phyloP scores from a whole-genome alignment of 768 basidiomycete genomes.

The Mycena rebaudengoi region DNA sequence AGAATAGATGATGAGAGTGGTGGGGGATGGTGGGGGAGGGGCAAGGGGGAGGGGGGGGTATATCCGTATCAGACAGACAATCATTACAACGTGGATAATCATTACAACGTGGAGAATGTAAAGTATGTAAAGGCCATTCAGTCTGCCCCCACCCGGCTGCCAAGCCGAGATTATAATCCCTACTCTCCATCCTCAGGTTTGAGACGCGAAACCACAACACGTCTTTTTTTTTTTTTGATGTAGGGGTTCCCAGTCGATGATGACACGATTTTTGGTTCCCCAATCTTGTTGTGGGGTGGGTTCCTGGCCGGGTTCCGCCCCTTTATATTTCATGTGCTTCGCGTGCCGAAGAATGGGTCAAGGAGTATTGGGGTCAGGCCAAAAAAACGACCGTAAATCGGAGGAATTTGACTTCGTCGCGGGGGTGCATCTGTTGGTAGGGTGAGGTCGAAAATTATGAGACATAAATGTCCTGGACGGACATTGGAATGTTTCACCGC shows the following conservation, averaged over 20 bases:
- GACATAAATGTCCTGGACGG: neutral
- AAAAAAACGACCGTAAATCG: conserved; percentile 3
- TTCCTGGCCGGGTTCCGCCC: neutral
- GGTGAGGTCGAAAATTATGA: neutral
- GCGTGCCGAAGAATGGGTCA: neutral
- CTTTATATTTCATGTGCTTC: neutral
- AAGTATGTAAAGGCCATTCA: neutral
- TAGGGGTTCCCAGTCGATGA: too few species aligned
- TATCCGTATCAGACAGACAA: too few species aligned
- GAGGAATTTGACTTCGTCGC: neutral
- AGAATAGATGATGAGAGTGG: too few species aligned
- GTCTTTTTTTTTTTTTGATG: neutral
- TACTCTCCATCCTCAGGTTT: neutral
- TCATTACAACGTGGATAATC: too few species aligned
- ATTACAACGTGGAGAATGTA: too few species aligned
- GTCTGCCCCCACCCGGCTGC: conserved; percentile 2
- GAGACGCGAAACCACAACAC: neutral
- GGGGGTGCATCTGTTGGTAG: neutral
- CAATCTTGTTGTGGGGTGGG: too few species aligned
- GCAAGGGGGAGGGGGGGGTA: too few species aligned
- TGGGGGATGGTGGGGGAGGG: too few species aligned
- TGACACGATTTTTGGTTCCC: too few species aligned
- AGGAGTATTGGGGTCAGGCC: conserved; percentile 9
- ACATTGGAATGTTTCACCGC: neutral
- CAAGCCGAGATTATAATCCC: neutral